Evolutionary conservation across 2,329 filamentous ascomycete species (phyloP).

Genomic region (Sordariomycetes sp.): DNA sequence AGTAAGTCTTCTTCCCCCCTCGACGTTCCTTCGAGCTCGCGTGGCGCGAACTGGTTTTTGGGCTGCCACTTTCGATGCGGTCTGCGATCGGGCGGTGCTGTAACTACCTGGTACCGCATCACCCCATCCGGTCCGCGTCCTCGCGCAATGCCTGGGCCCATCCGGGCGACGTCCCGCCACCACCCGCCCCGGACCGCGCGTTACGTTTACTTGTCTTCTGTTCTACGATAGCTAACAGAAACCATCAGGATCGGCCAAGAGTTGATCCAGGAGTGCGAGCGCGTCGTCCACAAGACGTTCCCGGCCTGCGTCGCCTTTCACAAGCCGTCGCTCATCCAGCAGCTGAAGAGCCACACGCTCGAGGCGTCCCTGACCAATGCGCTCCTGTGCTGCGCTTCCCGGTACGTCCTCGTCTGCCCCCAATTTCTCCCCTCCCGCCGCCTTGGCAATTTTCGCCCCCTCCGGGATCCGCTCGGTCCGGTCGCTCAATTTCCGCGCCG

Average conservation of each 20-base stretch:
- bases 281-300: slow-evolving; percentile 46
- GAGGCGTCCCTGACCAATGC: slow-evolving; percentile 45
- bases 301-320: slow-evolving; percentile 50
- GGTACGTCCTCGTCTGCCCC: slow-evolving; percentile 27
- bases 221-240: slow-evolving; percentile 10
- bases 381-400: slow-evolving; percentile 40
- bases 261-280: slow-evolving; percentile 44
- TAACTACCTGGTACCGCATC: not conserved
- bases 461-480: slow-evolving; percentile 6
- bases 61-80: not conserved
- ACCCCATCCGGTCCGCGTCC: slow-evolving; percentile 1
- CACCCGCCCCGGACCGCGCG: not conserved
- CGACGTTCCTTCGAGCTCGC: not conserved
- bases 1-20: slow-evolving; percentile 30
- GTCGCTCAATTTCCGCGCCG: not conserved
- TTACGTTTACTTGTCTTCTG: not conserved
- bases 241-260: slow-evolving; percentile 36
- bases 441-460: not conserved
- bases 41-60: not conserved
- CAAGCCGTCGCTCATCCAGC: slow-evolving; percentile 47
- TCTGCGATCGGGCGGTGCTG: not conserved
- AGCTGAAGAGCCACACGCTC: slow-evolving; percentile 41
- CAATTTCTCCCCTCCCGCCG: slow-evolving; percentile 8
- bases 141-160: slow-evolving; percentile 2
- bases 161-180: not conserved